Evolutionary conservation across 78 protist genomes (phyloP), one percentile per base, ranked within the genome.

Genomic region (Cavenderia fasciculata): DNA sequence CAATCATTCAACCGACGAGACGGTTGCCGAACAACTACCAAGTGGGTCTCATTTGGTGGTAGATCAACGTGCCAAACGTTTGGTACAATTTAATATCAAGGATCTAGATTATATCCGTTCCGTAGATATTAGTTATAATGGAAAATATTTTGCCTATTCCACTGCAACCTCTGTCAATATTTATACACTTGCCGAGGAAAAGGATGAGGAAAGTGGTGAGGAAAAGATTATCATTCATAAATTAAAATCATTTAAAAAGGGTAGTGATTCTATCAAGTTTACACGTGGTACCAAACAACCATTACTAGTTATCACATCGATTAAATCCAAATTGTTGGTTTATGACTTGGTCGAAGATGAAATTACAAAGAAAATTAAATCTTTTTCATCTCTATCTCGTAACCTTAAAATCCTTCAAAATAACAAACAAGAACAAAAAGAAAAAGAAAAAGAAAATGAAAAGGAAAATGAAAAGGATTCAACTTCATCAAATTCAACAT

Each of bases 31-130:
- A 21, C 18, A 2, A 7, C 4, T 11, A 2, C 14, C n/a, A 8
- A 40, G 19, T n/a, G 72, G 72, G 2, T 38, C 19, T 21, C 72
- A 63, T 34, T 21, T 63, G 23, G 21, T 5, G 10, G 12, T 33
- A 4, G 8, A 12, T 2, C 4, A 2, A 40, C 51, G 38, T 6
- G 47, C n/a, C 8, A n/a, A 29, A 5, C 14, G n/a, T 3, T 3
- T 38, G 36, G 38, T 63, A n/a, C 72, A 63, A 40, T 63, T 63
- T 27, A 47, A 63, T 21, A 63, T 63, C 2, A 63, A 63, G n/a
- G 72, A 63, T n/a, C 33, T 38, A 21, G 72, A 63, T 12, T 63
- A 40, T 21, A 63, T 63, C 21, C 33, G 72, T 38, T 29, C 44
- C 4, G 72, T 63, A 2, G 43, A 43, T 5, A 63, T 63, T n/a